These are phyloP conservation scores for Cicer yamashitae DNA, from an alignment of 306 rosid species.

Conservation along the genomic window DNA sequence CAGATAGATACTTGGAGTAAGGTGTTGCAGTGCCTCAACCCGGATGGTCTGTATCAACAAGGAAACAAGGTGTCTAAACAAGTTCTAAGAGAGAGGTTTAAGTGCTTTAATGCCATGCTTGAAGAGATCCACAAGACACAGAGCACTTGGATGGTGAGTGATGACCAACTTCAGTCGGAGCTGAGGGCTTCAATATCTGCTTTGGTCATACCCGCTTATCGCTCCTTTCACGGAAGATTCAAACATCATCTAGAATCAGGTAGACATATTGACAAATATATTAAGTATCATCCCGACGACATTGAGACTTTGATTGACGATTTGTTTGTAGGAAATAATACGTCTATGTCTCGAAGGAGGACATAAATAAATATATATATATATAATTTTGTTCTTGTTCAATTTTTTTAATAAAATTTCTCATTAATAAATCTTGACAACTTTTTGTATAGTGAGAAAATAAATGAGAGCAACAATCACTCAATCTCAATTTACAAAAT, in stretches of 20 bases:
- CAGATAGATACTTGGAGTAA: constrained; percentile 80
- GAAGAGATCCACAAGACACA: constrained; percentile 83
- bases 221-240: constrained; percentile 75
- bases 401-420: too few relatives aligned
- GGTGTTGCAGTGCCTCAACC: constrained; percentile 66
- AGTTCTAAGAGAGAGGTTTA: constrained; percentile 74
- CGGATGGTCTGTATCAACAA: constrained; percentile 58
- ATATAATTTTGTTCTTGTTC: too few relatives aligned
- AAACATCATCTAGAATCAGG: constrained; percentile 64
- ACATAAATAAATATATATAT: not conserved
- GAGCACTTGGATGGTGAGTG: constrained; percentile 77
- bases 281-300: constrained; percentile 84
- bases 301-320: constrained; percentile 74
- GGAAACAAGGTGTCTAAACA: constrained; percentile 63
- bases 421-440: too few relatives aligned
- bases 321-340: constrained; percentile 65
- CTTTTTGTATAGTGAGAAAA: too few relatives aligned
- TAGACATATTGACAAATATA: constrained; percentile 69
- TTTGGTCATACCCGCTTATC: constrained; percentile 81
- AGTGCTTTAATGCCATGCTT: constrained; percentile 68
- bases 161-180: constrained; percentile 85
- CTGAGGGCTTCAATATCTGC: constrained; percentile 71
- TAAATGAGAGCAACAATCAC: too few relatives aligned
- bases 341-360: constrained; percentile 54
- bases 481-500: too few relatives aligned